A percentile compares a stretch with the other conserved stretches of the same genome.
Evolutionary conservation across 352 stramenopile species (phyloP).

Genomic region (Globisporangium ultimum): DNA sequence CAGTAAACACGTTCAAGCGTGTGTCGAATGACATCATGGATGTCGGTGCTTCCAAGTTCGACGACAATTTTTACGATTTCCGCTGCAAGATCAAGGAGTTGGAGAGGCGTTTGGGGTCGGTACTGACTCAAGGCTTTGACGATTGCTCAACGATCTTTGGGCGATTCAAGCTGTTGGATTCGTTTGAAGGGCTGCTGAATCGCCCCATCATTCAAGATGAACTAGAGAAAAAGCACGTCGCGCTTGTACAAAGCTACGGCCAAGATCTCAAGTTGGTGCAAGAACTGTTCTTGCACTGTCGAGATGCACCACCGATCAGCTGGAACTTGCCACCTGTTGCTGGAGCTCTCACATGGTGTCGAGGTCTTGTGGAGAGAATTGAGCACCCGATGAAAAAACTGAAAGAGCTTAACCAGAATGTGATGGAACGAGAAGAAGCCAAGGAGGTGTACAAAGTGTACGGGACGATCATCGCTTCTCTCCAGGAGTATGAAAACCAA

Average conservation of each 20-base stretch:
- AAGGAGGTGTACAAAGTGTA: conserved; percentile 99
- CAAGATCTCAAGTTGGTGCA: conserved; percentile 96
- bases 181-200: conserved; percentile 94
- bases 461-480: conserved; percentile 92
- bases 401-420: conserved; percentile 93
- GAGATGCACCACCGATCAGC: conserved; percentile 91
- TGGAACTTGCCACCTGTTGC: conserved; percentile 95
- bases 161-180: conserved; percentile 97
- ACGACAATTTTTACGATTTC: conserved; percentile 98
- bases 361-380: conserved; percentile 94
- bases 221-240: conserved; percentile 97
- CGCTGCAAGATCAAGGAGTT: conserved; percentile 98
- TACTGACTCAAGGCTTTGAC: conserved; percentile 96
- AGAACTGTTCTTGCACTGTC: conserved; percentile 94
- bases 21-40: conserved; percentile 99
- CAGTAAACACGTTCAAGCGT: conserved; percentile 94
- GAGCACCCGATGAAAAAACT: conserved; percentile 97
- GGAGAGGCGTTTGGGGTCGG: conserved; percentile 94
- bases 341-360: conserved; percentile 94
- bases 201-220: conserved; percentile 96
- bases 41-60: conserved; percentile 95
- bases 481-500: conserved; percentile 96
- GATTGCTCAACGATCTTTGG: conserved; percentile 97
- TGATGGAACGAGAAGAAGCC: conserved; percentile 97
- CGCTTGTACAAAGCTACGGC: conserved; percentile 95